Conservation (phyloP, 371 early-diverging fungal species). For the Zopfochytrium polystomum region DNA sequence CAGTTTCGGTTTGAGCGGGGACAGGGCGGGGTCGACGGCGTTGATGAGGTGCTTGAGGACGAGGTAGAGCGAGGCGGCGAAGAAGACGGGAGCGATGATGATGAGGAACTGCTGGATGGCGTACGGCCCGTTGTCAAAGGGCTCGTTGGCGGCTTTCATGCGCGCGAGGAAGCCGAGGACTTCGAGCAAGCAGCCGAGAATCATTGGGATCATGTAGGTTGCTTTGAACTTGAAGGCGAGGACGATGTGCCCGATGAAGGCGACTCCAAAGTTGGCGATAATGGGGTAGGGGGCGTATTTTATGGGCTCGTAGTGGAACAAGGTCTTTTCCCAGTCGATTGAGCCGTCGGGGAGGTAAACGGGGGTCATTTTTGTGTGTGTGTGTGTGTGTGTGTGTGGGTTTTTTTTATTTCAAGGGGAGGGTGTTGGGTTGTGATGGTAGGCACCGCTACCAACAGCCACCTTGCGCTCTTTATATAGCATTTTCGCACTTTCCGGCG, state of each 20-base stretch:
- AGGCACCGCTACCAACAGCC: no score
- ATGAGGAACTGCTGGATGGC: slow-evolving; percentile 7
- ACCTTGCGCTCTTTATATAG: no score
- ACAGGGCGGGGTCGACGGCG: no score
- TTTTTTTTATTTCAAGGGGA: no score
- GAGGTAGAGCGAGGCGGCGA: slow-evolving; percentile 11
- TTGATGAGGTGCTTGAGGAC: slow-evolving; percentile 11
- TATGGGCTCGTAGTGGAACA: no score
- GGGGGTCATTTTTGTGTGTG: no score
- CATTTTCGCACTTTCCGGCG: no score
- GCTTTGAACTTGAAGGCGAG: slow-evolving; percentile 4
- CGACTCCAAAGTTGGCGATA: neutral
- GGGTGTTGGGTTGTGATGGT: no score
- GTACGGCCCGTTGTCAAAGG: slow-evolving; percentile 2
- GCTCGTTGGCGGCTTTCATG: neutral
- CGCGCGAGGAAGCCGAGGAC: neutral
- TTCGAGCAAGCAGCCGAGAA: slow-evolving; percentile 5
- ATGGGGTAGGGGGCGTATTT: no score
- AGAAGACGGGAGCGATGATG: slow-evolving; percentile 1
- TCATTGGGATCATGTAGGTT: slow-evolving; percentile 6
- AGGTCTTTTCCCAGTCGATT: no score
- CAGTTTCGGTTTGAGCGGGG: slow-evolving; percentile 1
- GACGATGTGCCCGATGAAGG: neutral
- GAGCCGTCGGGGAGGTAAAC: no score
- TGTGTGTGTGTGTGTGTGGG: no score